phyloP scores from a whole-genome alignment of 495 filamentous ascomycete genomes.

The Penicillium chermesinum region DNA sequence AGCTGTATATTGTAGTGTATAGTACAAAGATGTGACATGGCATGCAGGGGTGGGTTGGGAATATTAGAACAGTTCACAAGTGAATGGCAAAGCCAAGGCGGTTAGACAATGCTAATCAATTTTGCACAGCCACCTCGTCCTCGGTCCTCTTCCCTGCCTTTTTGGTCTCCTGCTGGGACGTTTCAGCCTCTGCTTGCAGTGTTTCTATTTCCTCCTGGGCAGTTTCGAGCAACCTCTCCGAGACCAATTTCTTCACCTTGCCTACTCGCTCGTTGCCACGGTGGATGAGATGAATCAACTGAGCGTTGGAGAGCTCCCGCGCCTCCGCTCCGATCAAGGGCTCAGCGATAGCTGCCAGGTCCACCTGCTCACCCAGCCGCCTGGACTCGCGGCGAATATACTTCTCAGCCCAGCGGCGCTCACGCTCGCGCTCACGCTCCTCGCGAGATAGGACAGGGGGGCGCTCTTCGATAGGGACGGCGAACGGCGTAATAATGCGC shows the following conservation, averaged over 20 bases:
- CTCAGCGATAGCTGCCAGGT: conserved; percentile 8
- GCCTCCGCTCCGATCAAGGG: neutral
- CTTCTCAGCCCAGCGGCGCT: conserved; percentile 46
- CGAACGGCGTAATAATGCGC: conserved; percentile 70
- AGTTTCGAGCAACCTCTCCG: conserved; percentile 9
- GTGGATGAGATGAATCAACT: conserved; percentile 22
- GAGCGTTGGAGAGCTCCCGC: conserved; percentile 12
- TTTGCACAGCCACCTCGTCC: neutral
- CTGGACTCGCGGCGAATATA: conserved; percentile 40
- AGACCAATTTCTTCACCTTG: conserved; percentile 23
- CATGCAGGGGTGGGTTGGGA: conserved; percentile 14
- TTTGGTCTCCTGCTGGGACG: too few relatives aligned
- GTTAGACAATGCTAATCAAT: neutral
- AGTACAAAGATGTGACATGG: conserved; percentile 7
- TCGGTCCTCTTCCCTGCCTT: neutral
- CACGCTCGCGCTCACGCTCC: conserved; percentile 50
- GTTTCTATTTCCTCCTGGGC: neutral
- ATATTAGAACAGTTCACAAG: conserved; percentile 11
- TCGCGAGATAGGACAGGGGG: conserved; percentile 59
- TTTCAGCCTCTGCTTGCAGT: neutral
- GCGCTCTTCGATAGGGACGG: conserved; percentile 54
- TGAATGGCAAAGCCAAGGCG: conserved; percentile 1
- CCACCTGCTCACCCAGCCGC: conserved; percentile 21
- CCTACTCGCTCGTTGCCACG: conserved; percentile 19
- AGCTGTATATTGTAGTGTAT: conserved; percentile 22